phyloP scores from a whole-genome alignment of 1,284 basidiomycete species.

The Irpex sp. region DNA sequence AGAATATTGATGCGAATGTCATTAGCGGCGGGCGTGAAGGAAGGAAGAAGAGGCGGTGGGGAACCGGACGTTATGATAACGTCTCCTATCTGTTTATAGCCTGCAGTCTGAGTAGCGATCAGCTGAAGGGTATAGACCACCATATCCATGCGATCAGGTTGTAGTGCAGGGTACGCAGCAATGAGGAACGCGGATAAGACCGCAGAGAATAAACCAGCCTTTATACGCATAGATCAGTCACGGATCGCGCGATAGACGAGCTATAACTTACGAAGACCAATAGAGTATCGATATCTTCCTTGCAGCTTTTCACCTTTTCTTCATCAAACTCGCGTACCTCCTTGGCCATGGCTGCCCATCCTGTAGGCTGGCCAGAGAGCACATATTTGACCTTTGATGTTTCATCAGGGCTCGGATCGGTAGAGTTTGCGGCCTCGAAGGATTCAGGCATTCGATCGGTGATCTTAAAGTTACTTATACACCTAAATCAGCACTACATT shows the following conservation, averaged over 20 bases:
- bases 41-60: background rate
- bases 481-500: too few relatives aligned
- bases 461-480: too few relatives aligned
- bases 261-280: background rate
- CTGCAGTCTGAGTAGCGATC: background rate
- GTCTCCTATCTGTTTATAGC: background rate
- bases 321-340: background rate
- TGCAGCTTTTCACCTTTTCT: background rate
- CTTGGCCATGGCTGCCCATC: background rate
- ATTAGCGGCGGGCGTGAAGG: background rate
- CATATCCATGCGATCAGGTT: background rate
- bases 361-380: background rate
- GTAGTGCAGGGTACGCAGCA: background rate
- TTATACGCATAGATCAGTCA: background rate
- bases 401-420: too few relatives aligned
- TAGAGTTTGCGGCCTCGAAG: too few relatives aligned
- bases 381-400: too few relatives aligned
- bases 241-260: background rate
- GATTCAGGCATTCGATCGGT: too few relatives aligned
- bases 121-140: background rate
- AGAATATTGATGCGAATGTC: slow-evolving; percentile 1
- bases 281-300: background rate
- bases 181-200: background rate
- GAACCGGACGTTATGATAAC: background rate
- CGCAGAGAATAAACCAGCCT: background rate